phyloP scores from a whole-genome alignment of 208 protist species.

The Trichomonas vaginalis region DNA sequence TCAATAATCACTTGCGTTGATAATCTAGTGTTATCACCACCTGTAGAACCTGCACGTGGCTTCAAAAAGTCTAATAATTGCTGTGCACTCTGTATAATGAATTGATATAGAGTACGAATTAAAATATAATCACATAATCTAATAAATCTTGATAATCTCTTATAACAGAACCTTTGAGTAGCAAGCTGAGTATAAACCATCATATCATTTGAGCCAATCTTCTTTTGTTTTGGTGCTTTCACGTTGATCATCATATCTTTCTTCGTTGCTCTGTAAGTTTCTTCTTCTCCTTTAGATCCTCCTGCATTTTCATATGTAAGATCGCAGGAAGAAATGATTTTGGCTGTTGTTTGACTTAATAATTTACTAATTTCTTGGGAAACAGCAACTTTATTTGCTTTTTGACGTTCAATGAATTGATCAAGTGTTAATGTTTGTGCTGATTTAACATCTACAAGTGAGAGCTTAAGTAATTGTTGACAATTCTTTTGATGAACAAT shows the following conservation, averaged over 20 bases:
- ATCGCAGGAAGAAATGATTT: background rate
- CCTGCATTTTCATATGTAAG: background rate
- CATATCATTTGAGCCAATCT: background rate
- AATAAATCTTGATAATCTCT: background rate
- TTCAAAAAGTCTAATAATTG: background rate
- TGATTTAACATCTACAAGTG: background rate
- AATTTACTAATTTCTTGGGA: background rate
- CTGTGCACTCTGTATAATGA: background rate
- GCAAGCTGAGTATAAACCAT: slow-evolving; percentile 13
- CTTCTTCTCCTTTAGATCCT: background rate
- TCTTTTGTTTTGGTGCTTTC: background rate
- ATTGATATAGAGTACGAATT: background rate
- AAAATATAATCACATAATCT: background rate
- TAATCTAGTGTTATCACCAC: background rate
- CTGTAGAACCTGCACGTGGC: background rate
- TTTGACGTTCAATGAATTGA: background rate
- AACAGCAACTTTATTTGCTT: background rate
- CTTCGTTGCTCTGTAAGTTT: background rate
- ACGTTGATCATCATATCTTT: background rate
- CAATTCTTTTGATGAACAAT: background rate
- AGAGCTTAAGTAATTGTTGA: background rate
- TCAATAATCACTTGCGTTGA: background rate
- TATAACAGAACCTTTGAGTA: background rate
- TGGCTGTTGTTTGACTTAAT: background rate
- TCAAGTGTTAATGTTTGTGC: background rate